phyloP scores from a whole-genome alignment of 495 filamentous ascomycete species.

The Viridothelium virens region DNA sequence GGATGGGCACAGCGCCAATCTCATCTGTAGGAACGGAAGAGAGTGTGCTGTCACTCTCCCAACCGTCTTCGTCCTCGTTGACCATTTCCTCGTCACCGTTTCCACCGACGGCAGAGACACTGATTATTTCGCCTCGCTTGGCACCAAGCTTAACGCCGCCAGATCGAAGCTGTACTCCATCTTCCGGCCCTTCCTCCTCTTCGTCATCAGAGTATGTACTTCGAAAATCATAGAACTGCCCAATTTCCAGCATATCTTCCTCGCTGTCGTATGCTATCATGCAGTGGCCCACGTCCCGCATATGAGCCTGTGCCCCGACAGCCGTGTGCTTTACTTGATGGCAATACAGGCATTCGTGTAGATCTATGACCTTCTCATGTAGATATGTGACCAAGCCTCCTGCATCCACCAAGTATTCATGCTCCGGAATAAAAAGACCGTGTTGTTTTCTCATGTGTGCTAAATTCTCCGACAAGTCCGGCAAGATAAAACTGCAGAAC shows the following conservation, averaged over 20 bases:
- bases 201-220: constrained; percentile 82
- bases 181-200: constrained; percentile 43
- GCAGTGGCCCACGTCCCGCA: constrained; percentile 94
- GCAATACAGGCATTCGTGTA: constrained; percentile 78
- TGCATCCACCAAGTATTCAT: constrained; percentile 67
- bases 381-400: constrained; percentile 75
- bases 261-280: constrained; percentile 89
- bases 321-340: constrained; percentile 65
- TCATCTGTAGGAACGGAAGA: constrained; percentile 76
- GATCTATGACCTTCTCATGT: constrained; percentile 63
- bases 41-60: constrained; percentile 86
- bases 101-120: constrained; percentile 11
- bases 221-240: constrained; percentile 97
- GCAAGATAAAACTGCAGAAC: constrained; percentile 79
- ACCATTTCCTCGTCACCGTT: constrained; percentile 14
- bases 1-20: constrained; percentile 61
- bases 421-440: constrained; percentile 93
- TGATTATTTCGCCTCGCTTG: constrained; percentile 35
- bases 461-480: constrained; percentile 63
- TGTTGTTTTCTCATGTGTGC: constrained; percentile 87
- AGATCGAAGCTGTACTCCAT: constrained; percentile 39
- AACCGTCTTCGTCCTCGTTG: constrained; percentile 56
- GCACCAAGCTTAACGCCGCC: constrained; percentile 54
- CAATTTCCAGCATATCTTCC: constrained; percentile 86
- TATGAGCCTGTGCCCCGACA: constrained; percentile 79